Evolutionary conservation across 1,139 yeast genomes (phyloP).

Genomic region (Pichia kudriavzevii): DNA sequence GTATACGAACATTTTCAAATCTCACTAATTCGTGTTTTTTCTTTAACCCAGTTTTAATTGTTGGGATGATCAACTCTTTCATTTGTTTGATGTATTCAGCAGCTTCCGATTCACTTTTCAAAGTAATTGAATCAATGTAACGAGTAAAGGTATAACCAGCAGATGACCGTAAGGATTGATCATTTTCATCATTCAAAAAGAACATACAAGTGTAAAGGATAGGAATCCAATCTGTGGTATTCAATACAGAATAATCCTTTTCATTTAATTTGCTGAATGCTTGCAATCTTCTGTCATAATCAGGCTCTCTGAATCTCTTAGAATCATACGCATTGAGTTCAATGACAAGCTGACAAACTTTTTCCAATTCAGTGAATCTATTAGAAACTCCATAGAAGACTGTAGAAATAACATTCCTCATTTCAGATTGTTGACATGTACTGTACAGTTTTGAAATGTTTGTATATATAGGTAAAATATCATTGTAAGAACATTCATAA

Average conservation of each 20-base stretch:
- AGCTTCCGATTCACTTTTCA: conserved; percentile 27
- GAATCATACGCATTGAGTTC: conserved; percentile 66
- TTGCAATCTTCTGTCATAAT: conserved; percentile 65
- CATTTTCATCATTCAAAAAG: conserved; percentile 72
- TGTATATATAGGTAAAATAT: conserved; percentile 46
- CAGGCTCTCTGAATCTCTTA: conserved; percentile 63
- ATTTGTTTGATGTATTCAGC: conserved; percentile 37
- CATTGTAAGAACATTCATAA: conserved; percentile 47
- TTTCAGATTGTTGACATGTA: conserved; percentile 47
- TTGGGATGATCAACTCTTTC: conserved; percentile 55
- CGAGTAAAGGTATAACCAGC: conserved; percentile 60
- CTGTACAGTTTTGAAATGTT: conserved; percentile 55
- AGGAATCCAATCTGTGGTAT: conserved; percentile 72
- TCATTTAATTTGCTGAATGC: conserved; percentile 68
- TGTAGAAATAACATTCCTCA: conserved; percentile 53
- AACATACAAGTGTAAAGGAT: conserved; percentile 59
- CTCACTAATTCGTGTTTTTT: conserved; percentile 57
- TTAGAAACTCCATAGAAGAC: conserved; percentile 56
- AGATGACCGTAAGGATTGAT: conserved; percentile 72
- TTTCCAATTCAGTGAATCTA: conserved; percentile 37
- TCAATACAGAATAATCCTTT: conserved; percentile 35
- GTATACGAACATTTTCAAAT: conserved; percentile 58
- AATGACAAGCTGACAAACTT: conserved; percentile 43
- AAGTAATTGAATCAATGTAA: conserved; percentile 54
- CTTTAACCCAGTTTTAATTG: conserved; percentile 62